Conservation (phyloP, 441 rosid species). For the Populus hybrid region DNA sequence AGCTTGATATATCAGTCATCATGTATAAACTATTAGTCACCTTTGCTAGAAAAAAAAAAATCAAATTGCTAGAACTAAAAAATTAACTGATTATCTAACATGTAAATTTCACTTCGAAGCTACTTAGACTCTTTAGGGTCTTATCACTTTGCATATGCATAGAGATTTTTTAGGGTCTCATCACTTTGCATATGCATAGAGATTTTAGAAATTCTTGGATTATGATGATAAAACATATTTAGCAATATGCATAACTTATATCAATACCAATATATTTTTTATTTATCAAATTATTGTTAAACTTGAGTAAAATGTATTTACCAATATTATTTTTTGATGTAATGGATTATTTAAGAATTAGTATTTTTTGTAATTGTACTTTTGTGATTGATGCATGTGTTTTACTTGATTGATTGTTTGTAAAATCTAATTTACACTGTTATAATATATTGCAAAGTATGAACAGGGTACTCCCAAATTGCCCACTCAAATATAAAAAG, state of each 20-base stretch:
- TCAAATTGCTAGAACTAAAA: too few relatives aligned
- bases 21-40: too few relatives aligned
- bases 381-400: neutral
- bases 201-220: neutral
- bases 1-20: too few relatives aligned
- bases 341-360: neutral
- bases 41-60: too few relatives aligned
- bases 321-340: neutral
- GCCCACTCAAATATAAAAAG: too few relatives aligned
- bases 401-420: neutral
- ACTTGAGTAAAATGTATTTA: neutral
- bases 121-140: too few relatives aligned
- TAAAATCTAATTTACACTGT: neutral
- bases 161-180: neutral
- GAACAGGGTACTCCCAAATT: too few relatives aligned
- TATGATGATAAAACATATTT: neutral
- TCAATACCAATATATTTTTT: too few relatives aligned
- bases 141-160: neutral
- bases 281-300: too few relatives aligned
- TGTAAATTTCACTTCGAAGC: too few relatives aligned
- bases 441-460: too few relatives aligned
- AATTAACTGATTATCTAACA: too few relatives aligned
- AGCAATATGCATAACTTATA: neutral
- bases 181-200: neutral
- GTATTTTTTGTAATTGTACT: neutral